Evolutionary conservation across 1,139 yeast genomes (phyloP).

Genomic region (Debaryomyces coudertii): DNA sequence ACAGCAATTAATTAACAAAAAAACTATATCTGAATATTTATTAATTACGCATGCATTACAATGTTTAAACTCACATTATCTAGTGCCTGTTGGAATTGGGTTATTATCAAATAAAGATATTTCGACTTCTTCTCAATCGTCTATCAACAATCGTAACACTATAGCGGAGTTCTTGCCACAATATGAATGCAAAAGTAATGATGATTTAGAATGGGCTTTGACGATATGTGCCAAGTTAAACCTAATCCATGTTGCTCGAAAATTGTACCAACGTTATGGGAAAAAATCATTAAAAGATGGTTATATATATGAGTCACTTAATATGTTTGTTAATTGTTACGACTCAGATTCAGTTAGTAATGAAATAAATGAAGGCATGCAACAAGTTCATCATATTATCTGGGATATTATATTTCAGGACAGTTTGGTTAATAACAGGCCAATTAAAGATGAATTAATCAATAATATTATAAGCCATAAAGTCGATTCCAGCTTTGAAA

Average conservation of each 20-base stretch:
- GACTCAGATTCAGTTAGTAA: constrained; percentile 36
- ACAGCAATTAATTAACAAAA: constrained; percentile 25
- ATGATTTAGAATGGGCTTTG: constrained; percentile 81
- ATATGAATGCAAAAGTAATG: constrained; percentile 62
- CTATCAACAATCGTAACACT: constrained; percentile 40
- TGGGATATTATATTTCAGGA: constrained; percentile 63
- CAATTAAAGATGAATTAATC: constrained; percentile 57
- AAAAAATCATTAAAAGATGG: constrained; percentile 44
- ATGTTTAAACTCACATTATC: constrained; percentile 50
- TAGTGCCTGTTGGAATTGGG: constrained; percentile 73
- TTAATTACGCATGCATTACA: constrained; percentile 62
- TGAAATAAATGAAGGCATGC: constrained; percentile 32
- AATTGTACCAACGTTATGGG: constrained; percentile 49
- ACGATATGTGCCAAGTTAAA: constrained; percentile 53
- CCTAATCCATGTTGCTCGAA: constrained; percentile 56
- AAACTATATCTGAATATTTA: constrained; percentile 62
- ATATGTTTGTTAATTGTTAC: constrained; percentile 67
- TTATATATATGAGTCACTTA: constrained; percentile 62
- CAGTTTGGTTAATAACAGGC: constrained; percentile 54
- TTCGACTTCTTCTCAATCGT: constrained; percentile 25
- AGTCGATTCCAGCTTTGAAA: constrained; percentile 35
- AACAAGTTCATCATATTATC: constrained; percentile 41
- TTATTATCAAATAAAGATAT: constrained; percentile 36
- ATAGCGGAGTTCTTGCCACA: constrained; percentile 64
- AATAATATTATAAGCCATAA: constrained; percentile 52